Evolutionary conservation across 371 early-diverging fungal genomes (phyloP).

Genomic region (Massospora cicadina): DNA sequence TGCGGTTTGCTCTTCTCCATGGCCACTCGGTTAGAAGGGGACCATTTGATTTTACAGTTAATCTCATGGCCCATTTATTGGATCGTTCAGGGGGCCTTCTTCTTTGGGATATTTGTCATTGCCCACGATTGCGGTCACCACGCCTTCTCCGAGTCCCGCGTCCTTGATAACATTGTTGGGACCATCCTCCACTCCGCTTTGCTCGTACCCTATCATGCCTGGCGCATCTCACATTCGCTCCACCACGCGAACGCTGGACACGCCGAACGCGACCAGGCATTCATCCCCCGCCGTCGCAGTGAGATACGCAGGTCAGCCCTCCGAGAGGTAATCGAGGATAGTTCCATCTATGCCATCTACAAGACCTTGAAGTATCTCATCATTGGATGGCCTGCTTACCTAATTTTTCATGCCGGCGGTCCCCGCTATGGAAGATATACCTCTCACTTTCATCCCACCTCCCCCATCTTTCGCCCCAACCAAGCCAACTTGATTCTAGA

Average conservation of each 20-base stretch:
- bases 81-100: slow-evolving; percentile 55
- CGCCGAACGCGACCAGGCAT: slow-evolving; percentile 74
- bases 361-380: slow-evolving; percentile 38
- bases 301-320: slow-evolving; percentile 19
- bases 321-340: slow-evolving; percentile 17
- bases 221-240: slow-evolving; percentile 50
- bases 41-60: slow-evolving; percentile 18
- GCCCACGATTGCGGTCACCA: slow-evolving; percentile 81
- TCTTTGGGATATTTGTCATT: slow-evolving; percentile 72
- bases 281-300: slow-evolving; percentile 52
- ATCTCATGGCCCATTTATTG: slow-evolving; percentile 60
- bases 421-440: slow-evolving; percentile 51
- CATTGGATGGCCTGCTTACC: slow-evolving; percentile 74
- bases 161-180: slow-evolving; percentile 61
- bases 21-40: slow-evolving; percentile 17
- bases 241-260: slow-evolving; percentile 74
- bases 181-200: slow-evolving; percentile 62
- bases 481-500: slow-evolving; percentile 40
- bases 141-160: slow-evolving; percentile 52
- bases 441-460: slow-evolving; percentile 62
- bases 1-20: slow-evolving; percentile 20
- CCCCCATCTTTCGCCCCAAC: slow-evolving; percentile 51
- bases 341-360: slow-evolving; percentile 19
- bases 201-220: slow-evolving; percentile 68
- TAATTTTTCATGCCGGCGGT: slow-evolving; percentile 51